These are phyloP conservation scores for Carex scoparia DNA, from an alignment of 176 grass and related monocot species.

Conservation along the genomic window DNA sequence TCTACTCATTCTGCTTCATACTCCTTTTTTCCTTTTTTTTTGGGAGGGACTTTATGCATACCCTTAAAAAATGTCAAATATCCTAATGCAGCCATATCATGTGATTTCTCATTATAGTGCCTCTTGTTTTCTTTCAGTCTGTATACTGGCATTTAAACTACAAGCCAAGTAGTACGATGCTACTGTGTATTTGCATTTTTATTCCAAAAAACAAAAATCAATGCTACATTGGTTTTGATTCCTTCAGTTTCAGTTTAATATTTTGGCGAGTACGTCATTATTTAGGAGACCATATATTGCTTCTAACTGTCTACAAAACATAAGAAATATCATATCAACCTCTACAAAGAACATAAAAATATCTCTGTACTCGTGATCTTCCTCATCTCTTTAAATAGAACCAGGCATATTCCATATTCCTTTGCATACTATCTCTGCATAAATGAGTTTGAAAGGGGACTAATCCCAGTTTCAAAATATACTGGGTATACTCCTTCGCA, in stretches of 20 bases:
- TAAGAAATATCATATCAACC: neutral
- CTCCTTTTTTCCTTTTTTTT: neutral
- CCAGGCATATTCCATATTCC: neutral
- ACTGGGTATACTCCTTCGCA: neutral
- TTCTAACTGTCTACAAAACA: neutral
- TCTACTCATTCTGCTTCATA: neutral
- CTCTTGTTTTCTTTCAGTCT: neutral
- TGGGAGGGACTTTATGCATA: neutral
- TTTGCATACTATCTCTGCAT: neutral
- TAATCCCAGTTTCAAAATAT: neutral
- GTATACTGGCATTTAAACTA: neutral
- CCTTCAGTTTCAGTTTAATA: neutral
- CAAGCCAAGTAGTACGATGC: neutral
- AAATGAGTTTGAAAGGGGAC: neutral
- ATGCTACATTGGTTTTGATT: neutral
- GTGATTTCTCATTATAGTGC: neutral
- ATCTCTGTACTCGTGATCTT: neutral
- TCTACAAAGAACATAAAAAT: neutral
- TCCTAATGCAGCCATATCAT: neutral
- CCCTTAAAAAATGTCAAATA: neutral
- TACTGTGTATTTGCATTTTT: neutral
- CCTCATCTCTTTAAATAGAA: neutral
- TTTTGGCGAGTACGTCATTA: neutral
- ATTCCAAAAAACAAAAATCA: neutral
- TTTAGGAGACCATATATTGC: neutral